A percentile compares a stretch with the other conserved stretches of the same genome.
These are phyloP conservation scores for Tetradesmus obliquus DNA, from an alignment of 139 green algal genomes.

Conservation along the genomic window DNA sequence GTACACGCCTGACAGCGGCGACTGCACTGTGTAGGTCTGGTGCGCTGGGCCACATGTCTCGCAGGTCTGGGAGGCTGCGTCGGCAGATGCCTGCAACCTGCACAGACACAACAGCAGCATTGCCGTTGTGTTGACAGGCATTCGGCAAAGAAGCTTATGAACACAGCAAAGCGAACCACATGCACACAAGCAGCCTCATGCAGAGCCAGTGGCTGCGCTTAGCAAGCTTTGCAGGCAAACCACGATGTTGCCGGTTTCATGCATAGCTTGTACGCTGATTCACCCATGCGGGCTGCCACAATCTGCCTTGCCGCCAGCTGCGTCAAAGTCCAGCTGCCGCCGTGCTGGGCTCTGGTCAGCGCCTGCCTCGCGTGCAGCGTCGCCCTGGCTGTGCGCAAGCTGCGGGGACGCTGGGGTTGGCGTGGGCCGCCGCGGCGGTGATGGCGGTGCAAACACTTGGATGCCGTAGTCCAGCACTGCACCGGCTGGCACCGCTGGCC, in stretches of 20 bases:
- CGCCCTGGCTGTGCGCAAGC: background rate
- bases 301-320: background rate
- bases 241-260: too few relatives aligned
- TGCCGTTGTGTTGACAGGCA: background rate
- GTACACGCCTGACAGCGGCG: background rate
- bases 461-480: conserved; percentile 20
- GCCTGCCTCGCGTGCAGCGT: background rate
- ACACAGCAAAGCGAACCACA: background rate
- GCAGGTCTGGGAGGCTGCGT: conserved; percentile 15
- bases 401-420: background rate
- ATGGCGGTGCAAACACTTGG: conserved; percentile 19
- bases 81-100: background rate
- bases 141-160: background rate
- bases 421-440: background rate
- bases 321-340: background rate
- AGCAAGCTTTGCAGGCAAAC: background rate
- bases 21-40: conserved; percentile 18
- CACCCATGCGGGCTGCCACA: background rate
- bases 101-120: background rate
- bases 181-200: background rate
- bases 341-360: conserved; percentile 13
- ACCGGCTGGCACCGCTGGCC: background rate
- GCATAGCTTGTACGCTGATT: background rate
- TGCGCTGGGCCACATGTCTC: background rate
- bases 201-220: background rate